Conservation (phyloP, 2,329 filamentous ascomycete species). For the Lachnellula hyalina region DNA sequence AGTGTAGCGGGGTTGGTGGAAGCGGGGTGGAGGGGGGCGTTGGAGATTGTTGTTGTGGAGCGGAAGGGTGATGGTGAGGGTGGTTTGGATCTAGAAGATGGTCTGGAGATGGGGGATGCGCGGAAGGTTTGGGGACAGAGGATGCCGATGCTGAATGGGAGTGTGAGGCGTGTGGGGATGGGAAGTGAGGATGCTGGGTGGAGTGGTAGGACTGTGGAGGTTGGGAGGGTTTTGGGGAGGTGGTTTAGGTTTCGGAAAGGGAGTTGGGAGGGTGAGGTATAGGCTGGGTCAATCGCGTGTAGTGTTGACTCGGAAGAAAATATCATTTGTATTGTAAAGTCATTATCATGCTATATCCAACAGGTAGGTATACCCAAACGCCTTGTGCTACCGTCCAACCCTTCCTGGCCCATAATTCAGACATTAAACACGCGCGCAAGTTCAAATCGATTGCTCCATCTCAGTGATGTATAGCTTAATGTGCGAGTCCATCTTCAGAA, state of each 20-base stretch:
- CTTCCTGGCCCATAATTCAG: conserved; percentile 5
- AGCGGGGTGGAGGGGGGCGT: conserved; percentile 43
- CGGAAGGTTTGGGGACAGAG: conserved; percentile 42
- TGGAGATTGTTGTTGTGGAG: conserved; percentile 43
- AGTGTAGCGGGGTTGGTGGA: conserved; percentile 61
- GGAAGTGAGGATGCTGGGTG: conserved; percentile 46
- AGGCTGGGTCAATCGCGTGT: neutral
- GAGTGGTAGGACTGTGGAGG: conserved; percentile 53
- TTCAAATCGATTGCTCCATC: conserved; percentile 81
- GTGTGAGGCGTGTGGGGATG: conserved; percentile 38
- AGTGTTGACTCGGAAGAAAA: neutral
- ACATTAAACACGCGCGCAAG: conserved; percentile 10
- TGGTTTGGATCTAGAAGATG: conserved; percentile 33
- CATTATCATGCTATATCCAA: conserved; percentile 29
- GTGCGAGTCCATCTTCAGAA: conserved; percentile 94
- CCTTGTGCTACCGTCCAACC: conserved; percentile 11
- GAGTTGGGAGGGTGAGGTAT: conserved; percentile 27
- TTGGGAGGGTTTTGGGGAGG: conserved; percentile 52
- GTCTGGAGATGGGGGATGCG: conserved; percentile 33
- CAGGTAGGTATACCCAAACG: conserved; percentile 32
- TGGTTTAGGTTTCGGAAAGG: conserved; percentile 57
- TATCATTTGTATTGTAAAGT: conserved; percentile 6
- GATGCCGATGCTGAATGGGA: conserved; percentile 58
- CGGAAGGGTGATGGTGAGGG: conserved; percentile 21
- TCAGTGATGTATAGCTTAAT: conserved; percentile 97